Percentiles rank a stretch among this genome's conserved stretches.
Conservation (phyloP, 805 yeast genomes). For the Kazachstania viticola region DNA sequence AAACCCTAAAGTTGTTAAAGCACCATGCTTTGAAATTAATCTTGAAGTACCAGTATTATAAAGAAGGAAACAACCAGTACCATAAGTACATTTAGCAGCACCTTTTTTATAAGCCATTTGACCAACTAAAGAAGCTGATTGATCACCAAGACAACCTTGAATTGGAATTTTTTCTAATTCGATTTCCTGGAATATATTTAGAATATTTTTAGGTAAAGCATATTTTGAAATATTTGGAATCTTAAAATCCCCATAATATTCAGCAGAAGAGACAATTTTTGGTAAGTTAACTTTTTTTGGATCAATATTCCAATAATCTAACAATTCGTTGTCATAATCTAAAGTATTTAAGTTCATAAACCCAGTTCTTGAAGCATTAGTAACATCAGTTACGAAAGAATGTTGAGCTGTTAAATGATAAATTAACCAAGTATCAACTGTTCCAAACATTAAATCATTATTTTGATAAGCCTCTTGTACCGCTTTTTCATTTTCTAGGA, state of each 20-base stretch:
- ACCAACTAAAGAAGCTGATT: slow-evolving; percentile 86
- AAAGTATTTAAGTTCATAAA: slow-evolving; percentile 72
- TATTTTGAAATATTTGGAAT: slow-evolving; percentile 38
- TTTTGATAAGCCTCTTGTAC: slow-evolving; percentile 58
- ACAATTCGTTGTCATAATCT: slow-evolving; percentile 64
- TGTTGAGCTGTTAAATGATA: slow-evolving; percentile 67
- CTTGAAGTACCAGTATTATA: slow-evolving; percentile 75
- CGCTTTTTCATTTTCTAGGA: slow-evolving; percentile 63
- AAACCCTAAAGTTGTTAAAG: slow-evolving; percentile 81
- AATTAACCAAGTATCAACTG: slow-evolving; percentile 89
- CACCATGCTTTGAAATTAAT: slow-evolving; percentile 64
- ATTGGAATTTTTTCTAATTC: slow-evolving; percentile 52
- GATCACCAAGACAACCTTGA: slow-evolving; percentile 89
- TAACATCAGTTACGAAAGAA: slow-evolving; percentile 69
- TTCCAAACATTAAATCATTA: slow-evolving; percentile 82
- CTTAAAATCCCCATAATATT: slow-evolving; percentile 60
- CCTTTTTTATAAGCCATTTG: slow-evolving; percentile 78
- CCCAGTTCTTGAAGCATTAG: slow-evolving; percentile 87
- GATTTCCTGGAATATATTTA: slow-evolving; percentile 41
- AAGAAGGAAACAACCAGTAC: slow-evolving; percentile 87
- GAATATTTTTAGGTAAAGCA: slow-evolving; percentile 40
- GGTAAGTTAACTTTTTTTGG: slow-evolving; percentile 56
- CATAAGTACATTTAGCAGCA: slow-evolving; percentile 89
- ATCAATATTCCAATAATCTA: slow-evolving; percentile 74
- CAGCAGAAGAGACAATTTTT: slow-evolving; percentile 66